These are phyloP conservation scores for Monosporozyma siamensis DNA, from an alignment of 805 yeast species.

Conservation along the genomic window DNA sequence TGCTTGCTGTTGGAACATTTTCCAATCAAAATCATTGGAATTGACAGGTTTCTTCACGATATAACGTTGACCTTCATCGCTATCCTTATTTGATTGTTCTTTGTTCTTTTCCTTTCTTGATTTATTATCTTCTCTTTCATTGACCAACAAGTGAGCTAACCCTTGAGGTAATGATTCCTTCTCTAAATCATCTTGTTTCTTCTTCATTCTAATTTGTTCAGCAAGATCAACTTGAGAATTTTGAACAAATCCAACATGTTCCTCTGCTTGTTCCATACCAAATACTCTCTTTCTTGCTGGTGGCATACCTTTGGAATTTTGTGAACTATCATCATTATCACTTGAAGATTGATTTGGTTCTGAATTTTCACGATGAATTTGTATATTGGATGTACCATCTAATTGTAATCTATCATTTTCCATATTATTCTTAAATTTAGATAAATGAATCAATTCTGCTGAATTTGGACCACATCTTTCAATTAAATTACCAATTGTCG, in stretches of 20 bases:
- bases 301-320: too few relatives aligned
- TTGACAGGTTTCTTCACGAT: constrained; percentile 29
- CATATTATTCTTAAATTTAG: neutral
- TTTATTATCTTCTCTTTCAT: constrained; percentile 24
- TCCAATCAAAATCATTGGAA: constrained; percentile 29
- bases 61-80: constrained; percentile 13
- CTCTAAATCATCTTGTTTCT: constrained; percentile 41
- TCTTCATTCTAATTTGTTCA: constrained; percentile 41
- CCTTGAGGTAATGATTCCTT: constrained; percentile 47
- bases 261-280: constrained; percentile 26
- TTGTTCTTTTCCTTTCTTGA: neutral
- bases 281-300: constrained; percentile 46
- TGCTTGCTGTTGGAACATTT: constrained; percentile 28
- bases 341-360: neutral
- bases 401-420: neutral
- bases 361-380: constrained; percentile 7
- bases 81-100: neutral
- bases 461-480: constrained; percentile 58
- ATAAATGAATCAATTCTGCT: constrained; percentile 40
- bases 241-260: constrained; percentile 31
- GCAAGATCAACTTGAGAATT: constrained; percentile 32
- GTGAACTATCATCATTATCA: too few relatives aligned
- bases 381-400: neutral
- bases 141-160: constrained; percentile 40
- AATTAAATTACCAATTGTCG: constrained; percentile 53